Evolutionary conservation across 2,329 filamentous ascomycete genomes (phyloP).

Genomic region (Hypoxylon sp.): DNA sequence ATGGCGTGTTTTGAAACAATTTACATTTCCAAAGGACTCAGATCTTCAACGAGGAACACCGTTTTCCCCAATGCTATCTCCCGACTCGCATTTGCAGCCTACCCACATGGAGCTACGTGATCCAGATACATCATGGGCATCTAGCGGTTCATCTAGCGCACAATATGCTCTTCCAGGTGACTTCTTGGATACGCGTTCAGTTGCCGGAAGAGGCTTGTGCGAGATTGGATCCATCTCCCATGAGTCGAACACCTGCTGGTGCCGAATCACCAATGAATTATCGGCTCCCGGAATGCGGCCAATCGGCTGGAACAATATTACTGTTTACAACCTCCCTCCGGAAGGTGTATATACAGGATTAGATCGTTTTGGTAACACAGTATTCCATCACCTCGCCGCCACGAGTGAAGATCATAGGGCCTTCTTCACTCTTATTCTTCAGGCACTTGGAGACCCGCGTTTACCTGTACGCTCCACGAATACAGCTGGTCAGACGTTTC

Average conservation of each 20-base stretch:
- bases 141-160: slow-evolving; percentile 42
- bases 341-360: slow-evolving; percentile 48
- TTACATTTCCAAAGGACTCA: slow-evolving; percentile 42
- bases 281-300: slow-evolving; percentile 26
- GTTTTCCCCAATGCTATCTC: slow-evolving; percentile 26
- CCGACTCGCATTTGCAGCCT: slow-evolving; percentile 10
- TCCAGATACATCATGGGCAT: slow-evolving; percentile 15
- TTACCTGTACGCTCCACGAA: slow-evolving; percentile 43
- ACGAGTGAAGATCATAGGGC: slow-evolving; percentile 20
- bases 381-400: slow-evolving; percentile 54
- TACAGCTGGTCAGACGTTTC: slow-evolving; percentile 45
- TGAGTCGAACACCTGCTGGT: slow-evolving; percentile 47
- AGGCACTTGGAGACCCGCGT: slow-evolving; percentile 27
- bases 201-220: slow-evolving; percentile 17
- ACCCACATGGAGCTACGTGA: background rate
- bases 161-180: slow-evolving; percentile 58
- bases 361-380: slow-evolving; percentile 62
- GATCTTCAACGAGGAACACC: slow-evolving; percentile 30
- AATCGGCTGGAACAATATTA: slow-evolving; percentile 29
- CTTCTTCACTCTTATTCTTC: slow-evolving; percentile 37
- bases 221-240: slow-evolving; percentile 42
- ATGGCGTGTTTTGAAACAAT: slow-evolving; percentile 43
- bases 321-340: slow-evolving; percentile 39
- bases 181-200: slow-evolving; percentile 51
- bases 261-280: slow-evolving; percentile 38